Percentiles rank a stretch among this genome's conserved stretches.
Conservation (phyloP, 805 yeast genomes). For the Metschnikowia sp. region DNA sequence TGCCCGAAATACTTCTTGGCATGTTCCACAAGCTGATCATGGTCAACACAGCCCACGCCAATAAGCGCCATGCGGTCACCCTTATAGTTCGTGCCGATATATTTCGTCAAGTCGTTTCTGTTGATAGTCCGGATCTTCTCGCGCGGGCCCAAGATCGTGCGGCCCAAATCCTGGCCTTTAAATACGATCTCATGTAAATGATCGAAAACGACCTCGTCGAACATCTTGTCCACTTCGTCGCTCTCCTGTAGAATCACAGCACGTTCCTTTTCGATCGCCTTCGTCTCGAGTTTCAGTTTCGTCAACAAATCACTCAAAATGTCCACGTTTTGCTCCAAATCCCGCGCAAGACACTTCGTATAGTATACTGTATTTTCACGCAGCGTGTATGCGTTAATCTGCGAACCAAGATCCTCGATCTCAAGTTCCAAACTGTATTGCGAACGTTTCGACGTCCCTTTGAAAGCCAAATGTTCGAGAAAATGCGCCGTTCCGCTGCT, state of each 20-base stretch:
- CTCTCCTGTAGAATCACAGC: constrained; percentile 95
- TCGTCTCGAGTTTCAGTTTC: constrained; percentile 72
- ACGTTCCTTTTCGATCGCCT: constrained; percentile 92
- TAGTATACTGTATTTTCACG: constrained; percentile 97
- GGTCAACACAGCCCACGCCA: constrained; percentile 93
- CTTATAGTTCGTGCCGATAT: constrained; percentile 82
- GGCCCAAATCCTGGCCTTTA: constrained; percentile 88
- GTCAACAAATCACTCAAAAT: constrained; percentile 88
- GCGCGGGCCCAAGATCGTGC: constrained; percentile 94
- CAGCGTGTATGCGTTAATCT: constrained; percentile 96
- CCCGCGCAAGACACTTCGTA: constrained; percentile 79
- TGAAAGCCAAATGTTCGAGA: constrained; percentile 93
- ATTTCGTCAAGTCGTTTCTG: constrained; percentile 70
- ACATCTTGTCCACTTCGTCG: constrained; percentile 97
- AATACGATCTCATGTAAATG: constrained; percentile 91
- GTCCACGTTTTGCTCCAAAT: constrained; percentile 82
- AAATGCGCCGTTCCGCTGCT: constrained; percentile 97
- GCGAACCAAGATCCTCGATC: constrained; percentile 95
- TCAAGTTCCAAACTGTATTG: constrained; percentile 86
- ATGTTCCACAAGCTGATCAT: constrained; percentile 70
- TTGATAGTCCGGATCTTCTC: constrained; percentile 80
- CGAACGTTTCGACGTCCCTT: constrained; percentile 80
- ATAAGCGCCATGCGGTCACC: constrained; percentile 98
- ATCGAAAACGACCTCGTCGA: constrained; percentile 97
- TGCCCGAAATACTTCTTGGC: constrained; percentile 79